Evolutionary conservation across 2,329 filamentous ascomycete genomes (phyloP).

Genomic region (Phyllosticta citriasiana): DNA sequence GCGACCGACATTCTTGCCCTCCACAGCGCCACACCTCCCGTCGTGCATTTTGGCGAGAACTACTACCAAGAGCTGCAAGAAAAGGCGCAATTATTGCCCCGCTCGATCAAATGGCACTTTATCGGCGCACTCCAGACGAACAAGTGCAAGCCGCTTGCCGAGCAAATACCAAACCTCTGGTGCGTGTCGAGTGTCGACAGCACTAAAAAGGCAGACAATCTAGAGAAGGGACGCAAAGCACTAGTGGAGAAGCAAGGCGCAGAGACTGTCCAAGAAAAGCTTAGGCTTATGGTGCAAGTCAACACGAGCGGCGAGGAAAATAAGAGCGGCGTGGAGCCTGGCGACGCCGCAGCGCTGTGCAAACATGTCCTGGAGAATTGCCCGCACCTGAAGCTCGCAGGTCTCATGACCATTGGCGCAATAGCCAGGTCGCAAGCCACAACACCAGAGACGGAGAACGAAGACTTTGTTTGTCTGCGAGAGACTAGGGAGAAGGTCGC

Average conservation of each 20-base stretch:
- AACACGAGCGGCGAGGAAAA: conserved; percentile 84
- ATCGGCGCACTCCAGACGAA: conserved; percentile 91
- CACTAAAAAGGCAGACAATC: conserved; percentile 72
- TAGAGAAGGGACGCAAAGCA: conserved; percentile 65
- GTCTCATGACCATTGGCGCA: conserved; percentile 95
- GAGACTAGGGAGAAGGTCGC: conserved; percentile 63
- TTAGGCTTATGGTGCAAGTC: conserved; percentile 82
- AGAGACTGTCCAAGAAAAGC: conserved; percentile 21
- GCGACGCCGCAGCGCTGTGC: conserved; percentile 54
- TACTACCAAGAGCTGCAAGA: conserved; percentile 73
- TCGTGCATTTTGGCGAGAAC: conserved; percentile 84
- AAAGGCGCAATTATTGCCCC: conserved; percentile 72
- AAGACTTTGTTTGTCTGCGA: conserved; percentile 67
- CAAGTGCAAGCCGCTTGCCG: conserved; percentile 78
- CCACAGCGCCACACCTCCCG: conserved; percentile 45
- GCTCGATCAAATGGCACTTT: conserved; percentile 82
- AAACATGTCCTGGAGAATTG: conserved; percentile 60
- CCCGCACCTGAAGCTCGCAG: conserved; percentile 62
- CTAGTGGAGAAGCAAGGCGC: conserved; percentile 28
- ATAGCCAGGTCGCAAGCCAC: conserved; percentile 74
- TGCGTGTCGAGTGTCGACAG: conserved; percentile 86
- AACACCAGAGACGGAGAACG: conserved; percentile 68
- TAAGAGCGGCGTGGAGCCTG: conserved; percentile 74
- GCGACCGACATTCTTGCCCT: conserved; percentile 82
- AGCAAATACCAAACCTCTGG: conserved; percentile 78